Base-by-base conservation (phyloP, 2,329 filamentous ascomycete species). In the Apiospora sp. region DNA sequence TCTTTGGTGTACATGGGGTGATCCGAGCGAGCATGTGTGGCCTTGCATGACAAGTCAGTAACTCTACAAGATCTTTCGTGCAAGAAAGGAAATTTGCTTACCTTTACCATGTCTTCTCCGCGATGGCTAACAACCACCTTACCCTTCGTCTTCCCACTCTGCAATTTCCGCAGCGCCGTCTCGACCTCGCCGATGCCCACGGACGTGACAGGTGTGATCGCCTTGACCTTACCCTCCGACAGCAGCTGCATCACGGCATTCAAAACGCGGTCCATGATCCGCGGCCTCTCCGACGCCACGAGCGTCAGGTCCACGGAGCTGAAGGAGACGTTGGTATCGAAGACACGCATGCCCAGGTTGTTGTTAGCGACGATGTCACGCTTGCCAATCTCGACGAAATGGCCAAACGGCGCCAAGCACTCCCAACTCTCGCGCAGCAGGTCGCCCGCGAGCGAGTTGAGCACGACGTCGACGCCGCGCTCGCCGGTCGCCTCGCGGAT, bases 251-350 rank as follows among this genome's bases (percentile, higher is more conserved):
- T 76, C 27, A 81, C 77, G 46, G 77, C 75, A 2, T 70, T 71
- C 27, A 81, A 75, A 2, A 80, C 72, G 14, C 74, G 72, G 13
- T 76, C 73, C 48, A 81, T 76, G 10, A 79, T 69, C 68, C 68
- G 72, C 0, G 80, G 80, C 10, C 79, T 73, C 72, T 80, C 76
- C 24, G 74, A 72, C 41, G 84, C 81, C 5, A 89, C 75, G 1
- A 83, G 79, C 43, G 85, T 82, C 64, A 87, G 77, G 72, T 88
- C 85, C 0, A 87, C 82, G 0, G 85, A 84, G 74, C 83, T 81
- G 74, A 86, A 87, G 46, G 83, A 85, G 41, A 82, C 82, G 73
- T 87, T 87, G 27, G 83, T 83, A n/a, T 81, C 76, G 82, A 89
- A 86, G 51, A 88, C 85, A 0, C 83, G 79, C 1, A 81, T 83